Evolutionary conservation across 2,329 filamentous ascomycete genomes (phyloP), one percentile per base, ranked within the genome.

Genomic region (Knoxdaviesia proteae): DNA sequence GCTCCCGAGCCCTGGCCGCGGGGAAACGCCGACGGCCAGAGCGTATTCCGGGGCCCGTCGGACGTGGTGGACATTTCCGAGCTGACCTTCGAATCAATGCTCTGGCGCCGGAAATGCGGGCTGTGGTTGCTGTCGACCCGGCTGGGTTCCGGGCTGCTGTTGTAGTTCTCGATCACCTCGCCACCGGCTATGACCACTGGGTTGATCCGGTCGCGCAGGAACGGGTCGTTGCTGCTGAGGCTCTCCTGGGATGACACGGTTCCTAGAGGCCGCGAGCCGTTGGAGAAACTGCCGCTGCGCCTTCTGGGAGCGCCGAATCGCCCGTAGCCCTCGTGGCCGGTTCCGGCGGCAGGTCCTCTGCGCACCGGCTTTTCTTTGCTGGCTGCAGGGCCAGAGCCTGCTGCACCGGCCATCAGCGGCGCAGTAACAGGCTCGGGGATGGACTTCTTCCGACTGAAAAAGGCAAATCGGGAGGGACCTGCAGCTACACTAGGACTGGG

Each of bases 271-370:
- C 62, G 63, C 3, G 57, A 54, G 30, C 62, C 50, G 46, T 64
- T 70, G 6, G 66, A 60, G 20, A 65, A 61, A 51, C 72, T 77
- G 46, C 69, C 72, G 51, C 76, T 84, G 43, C 79, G 71, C 32
- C 78, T 70, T 45, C 76, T 71, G 32, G 63, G 52, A 5, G 67
- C 62, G 3, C 76, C 74, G 44, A 83, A 64, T 44, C 70, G 71
- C 1, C 80, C 80, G 52, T 88, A 87, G 1, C 80, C 80, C 61
- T 96, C 88, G 52, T 96, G 86, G 0, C 88, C 88, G 35, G 88
- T 96, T n/a, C 88, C 88, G 36, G 88, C 88, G 10, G 71, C 74
- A 29, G 88, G 88, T 0, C 88, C 87, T 57, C 84, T 88, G 32
- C 80, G 71, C 30, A 63, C 47, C 6, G 63, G 54, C 48, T 69